Evolutionary conservation across 495 filamentous ascomycete genomes (phyloP), one percentile per base, ranked within the genome.

Genomic region (Aspergillus taichungensis): DNA sequence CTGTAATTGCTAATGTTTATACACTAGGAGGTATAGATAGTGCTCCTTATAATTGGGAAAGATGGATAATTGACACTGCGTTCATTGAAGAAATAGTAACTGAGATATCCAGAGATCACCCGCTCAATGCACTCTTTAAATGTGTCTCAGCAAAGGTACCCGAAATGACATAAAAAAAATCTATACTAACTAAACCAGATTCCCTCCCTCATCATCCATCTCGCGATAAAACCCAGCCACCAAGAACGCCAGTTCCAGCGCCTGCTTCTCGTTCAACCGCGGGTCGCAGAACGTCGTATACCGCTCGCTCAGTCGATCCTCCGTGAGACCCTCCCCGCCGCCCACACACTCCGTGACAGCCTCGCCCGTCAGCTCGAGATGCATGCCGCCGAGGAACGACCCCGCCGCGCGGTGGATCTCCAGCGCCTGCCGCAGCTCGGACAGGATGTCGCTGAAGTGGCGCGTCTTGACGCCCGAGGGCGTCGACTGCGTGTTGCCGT

Each of bases 221-320:
- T 71, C 73, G 6, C 84, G 68, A 64, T 83, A 94, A 59, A 87
- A 87, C 6, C 85, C 88, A 1, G 92, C 92, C 44, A 98, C 80
- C 57, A 98, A 63, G 63, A 98, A 98, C 2, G 92, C 88, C 59
- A 96, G 65, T 66, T 98, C 92, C 18, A 98, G 74, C 11, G 92
- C 88, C 69, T 98, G 92, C 64, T 96, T 95, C 75, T 97, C 92
- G 59, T 98, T 98, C 37, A 98, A 68, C 8, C 92, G 67, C 4
- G 92, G 92, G 60, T 98, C 92, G 63, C 92, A 98, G 71, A 89
- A 96, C 27, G 84, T 92, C 3, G 86, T 94, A 61, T 98, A 98
- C 43, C 94, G 84, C 39, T 87, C 76, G 5, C 79, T 78, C 32
- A 98, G 69, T 45, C 94, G 90, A 47, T 90, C 86, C 60, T 96